Base-by-base conservation (phyloP, 352 stramenopile genomes). In the Globisporangium abappressorium region DNA sequence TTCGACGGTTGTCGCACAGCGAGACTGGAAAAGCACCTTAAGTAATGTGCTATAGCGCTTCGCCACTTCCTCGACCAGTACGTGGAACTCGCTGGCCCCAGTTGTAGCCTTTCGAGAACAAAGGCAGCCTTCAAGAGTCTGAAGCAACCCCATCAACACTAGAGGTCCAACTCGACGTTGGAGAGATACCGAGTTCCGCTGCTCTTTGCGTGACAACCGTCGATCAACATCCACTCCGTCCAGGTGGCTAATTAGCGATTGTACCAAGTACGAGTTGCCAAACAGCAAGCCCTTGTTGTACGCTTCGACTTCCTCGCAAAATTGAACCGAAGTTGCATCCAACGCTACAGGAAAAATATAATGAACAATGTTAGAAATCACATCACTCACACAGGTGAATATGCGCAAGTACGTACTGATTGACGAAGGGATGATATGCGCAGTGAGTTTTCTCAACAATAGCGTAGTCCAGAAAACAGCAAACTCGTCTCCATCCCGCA, bases 41-140 rank as follows among this genome's bases (percentile, higher is more conserved):
- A 98, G 77, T 34, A 95, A 61, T 0, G 82, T 93, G 28, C 75
- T 82, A 76, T 93, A 90, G 68, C 91, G 94, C 69, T 90, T 91
- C 9, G 85, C 85, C 14, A 92, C 75, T 41, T 82, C 75, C 36
- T 74, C 76, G 5, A 94, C 72, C 34, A 95, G 78, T 0, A 76
- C 64, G 43, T 84, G 81, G 20, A 93, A 91, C 38, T 93, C 85
- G 11, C 82, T 76, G 2, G 81, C 71, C 8, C 71, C 78, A 36
- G 93, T 99, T 8, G 95, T 98, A 56, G 93, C 75, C 41, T 85
- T 81, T 12, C 85, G 83, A 9, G 91, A 97, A 68, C 91, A 98
- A 15, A 99, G 68, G 26, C 94, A 83, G 8, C 77, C 85, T 72
- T 99, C 95, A 0, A 99, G 75, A 18, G 94, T 95, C 64, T 97